Evolutionary conservation across 164 flowering plant species (phyloP).

Genomic region (Hamamelis virginiana): DNA sequence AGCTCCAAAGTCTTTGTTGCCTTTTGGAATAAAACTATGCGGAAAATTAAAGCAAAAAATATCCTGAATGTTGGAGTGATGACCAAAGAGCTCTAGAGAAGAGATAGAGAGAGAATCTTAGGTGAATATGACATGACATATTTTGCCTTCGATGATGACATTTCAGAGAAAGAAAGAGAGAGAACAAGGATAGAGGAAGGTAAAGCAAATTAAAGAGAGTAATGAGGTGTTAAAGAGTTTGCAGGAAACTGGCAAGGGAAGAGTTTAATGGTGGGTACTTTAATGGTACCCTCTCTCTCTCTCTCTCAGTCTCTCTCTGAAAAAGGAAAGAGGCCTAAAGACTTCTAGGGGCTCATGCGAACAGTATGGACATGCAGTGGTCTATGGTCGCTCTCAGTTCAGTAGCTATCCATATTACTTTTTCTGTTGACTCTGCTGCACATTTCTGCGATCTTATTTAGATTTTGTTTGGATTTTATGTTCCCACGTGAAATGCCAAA

Average conservation of each 20-base stretch:
- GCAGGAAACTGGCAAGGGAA: slow-evolving; percentile 15
- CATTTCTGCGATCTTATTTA: slow-evolving; percentile 15
- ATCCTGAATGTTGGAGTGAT: neutral
- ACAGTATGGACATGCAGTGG: slow-evolving; percentile 1
- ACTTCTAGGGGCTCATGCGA: slow-evolving; percentile 18
- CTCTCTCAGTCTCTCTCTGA: slow-evolving; percentile 16
- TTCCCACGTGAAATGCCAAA: slow-evolving; percentile 13
- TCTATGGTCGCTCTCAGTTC: slow-evolving; percentile 27
- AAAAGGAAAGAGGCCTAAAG: slow-evolving; percentile 16
- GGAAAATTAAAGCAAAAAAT: neutral
- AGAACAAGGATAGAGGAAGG: slow-evolving; percentile 1
- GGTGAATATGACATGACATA: slow-evolving; percentile 32
- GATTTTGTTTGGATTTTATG: slow-evolving; percentile 29
- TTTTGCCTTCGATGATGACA: slow-evolving; percentile 19
- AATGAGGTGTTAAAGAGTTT: slow-evolving; percentile 11
- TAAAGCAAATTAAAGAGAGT: slow-evolving; percentile 16
- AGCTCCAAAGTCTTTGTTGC: no score
- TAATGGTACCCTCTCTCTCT: neutral
- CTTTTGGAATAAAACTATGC: neutral
- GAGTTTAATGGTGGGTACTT: slow-evolving; percentile 12
- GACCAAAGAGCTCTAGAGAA: slow-evolving; percentile 8
- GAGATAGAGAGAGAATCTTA: slow-evolving; percentile 19
- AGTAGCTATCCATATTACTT: slow-evolving; percentile 29
- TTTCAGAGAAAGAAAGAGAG: slow-evolving; percentile 17
- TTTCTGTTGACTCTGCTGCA: slow-evolving; percentile 21